A percentile compares a stretch with the other conserved stretches of the same genome.
These are phyloP conservation scores for Fraxinus platypoda DNA, from an alignment of 305 asterid species.

Conservation along the genomic window DNA sequence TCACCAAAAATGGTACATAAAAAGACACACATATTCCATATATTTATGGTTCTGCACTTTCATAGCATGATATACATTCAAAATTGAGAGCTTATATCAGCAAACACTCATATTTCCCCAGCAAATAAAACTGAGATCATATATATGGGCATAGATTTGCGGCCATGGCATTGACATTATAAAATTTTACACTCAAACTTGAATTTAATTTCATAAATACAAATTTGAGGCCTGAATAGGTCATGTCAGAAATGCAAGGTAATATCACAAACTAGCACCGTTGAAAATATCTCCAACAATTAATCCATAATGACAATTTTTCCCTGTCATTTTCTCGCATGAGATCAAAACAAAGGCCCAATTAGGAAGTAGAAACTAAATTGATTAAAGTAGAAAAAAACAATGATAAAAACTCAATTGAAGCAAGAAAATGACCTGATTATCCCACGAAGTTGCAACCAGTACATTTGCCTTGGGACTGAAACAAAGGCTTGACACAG, in stretches of 20 bases:
- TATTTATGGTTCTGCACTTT: background rate
- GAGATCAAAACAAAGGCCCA: background rate
- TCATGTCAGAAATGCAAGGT: background rate
- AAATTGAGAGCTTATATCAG: background rate
- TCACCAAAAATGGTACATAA: background rate
- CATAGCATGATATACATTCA: slow-evolving; percentile 1
- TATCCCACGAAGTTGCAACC: slow-evolving; percentile 64
- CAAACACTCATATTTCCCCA: background rate
- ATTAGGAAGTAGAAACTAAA: background rate
- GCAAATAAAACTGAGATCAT: background rate
- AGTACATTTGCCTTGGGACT: slow-evolving; percentile 58
- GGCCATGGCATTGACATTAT: background rate
- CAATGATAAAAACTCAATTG: background rate
- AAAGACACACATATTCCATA: background rate
- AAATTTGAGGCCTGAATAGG: background rate
- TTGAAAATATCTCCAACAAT: background rate
- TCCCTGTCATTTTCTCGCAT: background rate
- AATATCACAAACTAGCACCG: background rate
- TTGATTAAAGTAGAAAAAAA: background rate
- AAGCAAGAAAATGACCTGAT: slow-evolving; percentile 39
- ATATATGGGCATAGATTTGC: background rate
- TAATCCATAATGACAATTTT: background rate
- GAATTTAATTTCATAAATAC: background rate
- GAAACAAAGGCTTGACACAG: slow-evolving; percentile 55
- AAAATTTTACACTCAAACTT: background rate